Evolutionary conservation across 306 rosid species (phyloP), one percentile per base, ranked within the genome.

Genomic region (Arachis hypogaea): DNA sequence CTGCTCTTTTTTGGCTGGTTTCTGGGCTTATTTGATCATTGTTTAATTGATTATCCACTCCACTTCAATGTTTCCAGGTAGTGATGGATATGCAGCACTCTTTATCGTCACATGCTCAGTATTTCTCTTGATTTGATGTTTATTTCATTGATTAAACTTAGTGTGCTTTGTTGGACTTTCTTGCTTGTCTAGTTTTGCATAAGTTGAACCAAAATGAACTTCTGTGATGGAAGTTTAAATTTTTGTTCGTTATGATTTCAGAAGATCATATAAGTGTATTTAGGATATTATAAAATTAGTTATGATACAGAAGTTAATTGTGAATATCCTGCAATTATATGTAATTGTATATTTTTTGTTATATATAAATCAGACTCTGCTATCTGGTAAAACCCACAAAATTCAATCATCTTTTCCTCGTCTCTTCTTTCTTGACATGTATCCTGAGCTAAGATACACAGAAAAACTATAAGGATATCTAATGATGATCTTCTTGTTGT

Each of bases 101-200:
- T 68, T 88, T 94, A 79, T 94, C 97, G 6, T 82, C 93, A 10
- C 96, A 92, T 88, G 97, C 88, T 69, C 99, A 89, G 99, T 94
- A 94, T 80, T 56, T 73, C 66, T 68, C 82, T 46, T 67, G 51
- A 29, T 79, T 44, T 85, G 75, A 61, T 66, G 33, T 58, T 76
- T 65, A 69, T 59, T 75, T 63, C 47, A 58, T 65, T 80, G 38
- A 51, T 77, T 68, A 68, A 58, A 42, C 50, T 57, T 11, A 9
- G 41, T 56, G 59, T 57, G 56, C 54, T 49, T 59, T 66, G 42
- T 22, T 41, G 51, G 29, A 49, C 36, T 50, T 36, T 73, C 12
- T 7, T 66, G 56, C 68, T 18, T 69, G 71, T 40, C 68, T 78
- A 59, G 78, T 77, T 11, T 51, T 46, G 28, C 73, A 14, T 59